These are phyloP conservation scores for Thermothelomyces thermophilus DNA, from an alignment of 2,329 filamentous ascomycete genomes.

Conservation along the genomic window DNA sequence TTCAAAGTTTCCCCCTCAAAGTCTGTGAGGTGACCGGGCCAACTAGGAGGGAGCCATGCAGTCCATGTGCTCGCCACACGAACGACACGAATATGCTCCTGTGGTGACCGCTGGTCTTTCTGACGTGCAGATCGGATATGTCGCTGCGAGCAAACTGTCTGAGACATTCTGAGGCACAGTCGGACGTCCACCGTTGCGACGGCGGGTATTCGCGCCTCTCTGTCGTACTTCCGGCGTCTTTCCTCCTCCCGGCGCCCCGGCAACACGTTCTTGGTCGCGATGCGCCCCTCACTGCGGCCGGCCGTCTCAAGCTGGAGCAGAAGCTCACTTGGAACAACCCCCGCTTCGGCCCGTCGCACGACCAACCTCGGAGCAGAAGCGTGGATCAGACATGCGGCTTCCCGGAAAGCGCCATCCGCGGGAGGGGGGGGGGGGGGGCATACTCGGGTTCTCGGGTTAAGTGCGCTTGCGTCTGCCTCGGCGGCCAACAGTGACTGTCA, in stretches of 20 bases:
- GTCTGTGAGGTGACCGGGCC: conserved; percentile 12
- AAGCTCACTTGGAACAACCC: not conserved
- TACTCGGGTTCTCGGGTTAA: conserved; percentile 4
- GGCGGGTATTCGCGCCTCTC: conserved; percentile 6
- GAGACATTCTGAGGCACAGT: conserved; percentile 11
- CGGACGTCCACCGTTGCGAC: conserved; percentile 2
- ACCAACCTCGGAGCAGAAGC: conserved; percentile 4
- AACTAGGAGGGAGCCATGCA: not conserved
- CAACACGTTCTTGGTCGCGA: conserved; percentile 8
- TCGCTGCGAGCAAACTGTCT: conserved; percentile 8
- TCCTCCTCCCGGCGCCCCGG: conserved; percentile 1
- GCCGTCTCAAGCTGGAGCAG: conserved; percentile 6
- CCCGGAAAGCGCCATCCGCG: not conserved
- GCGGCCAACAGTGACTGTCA: conserved; percentile 10
- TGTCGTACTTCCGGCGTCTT: conserved; percentile 11
- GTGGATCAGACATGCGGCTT: conserved; percentile 5
- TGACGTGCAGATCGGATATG: conserved; percentile 8
- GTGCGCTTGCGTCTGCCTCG: conserved; percentile 3
- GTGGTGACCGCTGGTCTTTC: not conserved
- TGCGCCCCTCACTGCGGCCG: conserved; percentile 5
- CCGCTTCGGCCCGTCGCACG: conserved; percentile 1
- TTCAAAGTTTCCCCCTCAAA: conserved; percentile 70
- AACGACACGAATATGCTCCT: not conserved
- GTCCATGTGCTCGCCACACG: conserved; percentile 4
- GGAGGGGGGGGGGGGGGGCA: not conserved